phyloP scores from a whole-genome alignment of 371 early-diverging fungal species.

The Mortierella sp. region DNA sequence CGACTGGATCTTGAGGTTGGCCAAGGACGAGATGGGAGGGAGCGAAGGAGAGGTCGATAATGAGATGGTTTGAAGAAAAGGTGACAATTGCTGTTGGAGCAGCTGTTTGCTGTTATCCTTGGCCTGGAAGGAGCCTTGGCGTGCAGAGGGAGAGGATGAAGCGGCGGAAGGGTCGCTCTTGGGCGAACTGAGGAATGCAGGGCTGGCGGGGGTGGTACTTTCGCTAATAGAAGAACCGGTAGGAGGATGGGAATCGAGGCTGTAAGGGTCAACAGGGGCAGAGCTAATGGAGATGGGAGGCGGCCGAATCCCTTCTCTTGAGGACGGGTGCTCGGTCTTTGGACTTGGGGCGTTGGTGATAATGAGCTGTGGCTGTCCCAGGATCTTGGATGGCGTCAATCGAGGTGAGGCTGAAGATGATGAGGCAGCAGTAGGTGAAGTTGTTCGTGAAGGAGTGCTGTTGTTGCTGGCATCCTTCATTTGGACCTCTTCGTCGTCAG shows the following conservation, averaged over 20 bases:
- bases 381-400: conserved; percentile 23
- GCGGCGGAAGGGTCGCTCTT: conserved; percentile 4
- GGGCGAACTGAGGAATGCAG: conserved; percentile 31
- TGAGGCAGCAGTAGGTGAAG: not conserved
- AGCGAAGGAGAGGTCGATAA: conserved; percentile 31
- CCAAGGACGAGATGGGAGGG: conserved; percentile 47
- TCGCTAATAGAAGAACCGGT: conserved; percentile 12
- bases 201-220: conserved; percentile 19
- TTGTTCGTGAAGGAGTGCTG: conserved; percentile 10
- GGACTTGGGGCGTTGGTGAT: conserved; percentile 40
- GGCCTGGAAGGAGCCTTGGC: conserved; percentile 21
- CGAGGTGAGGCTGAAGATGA: conserved; percentile 20
- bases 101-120: conserved; percentile 24
- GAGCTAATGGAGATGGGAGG: conserved; percentile 30
- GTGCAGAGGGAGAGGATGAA: conserved; percentile 18
- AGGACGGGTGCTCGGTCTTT: conserved; percentile 4
- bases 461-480: not conserved
- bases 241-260: conserved; percentile 20
- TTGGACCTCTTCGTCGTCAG: conserved; percentile 18
- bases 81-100: conserved; percentile 32
- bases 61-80: conserved; percentile 23
- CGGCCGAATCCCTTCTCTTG: conserved; percentile 20
- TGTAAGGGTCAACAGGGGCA: conserved; percentile 14
- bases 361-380: conserved; percentile 30
- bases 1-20: conserved; percentile 38